Evolutionary conservation across 2,329 filamentous ascomycete genomes (phyloP).

Genomic region (Daldinia sp.): DNA sequence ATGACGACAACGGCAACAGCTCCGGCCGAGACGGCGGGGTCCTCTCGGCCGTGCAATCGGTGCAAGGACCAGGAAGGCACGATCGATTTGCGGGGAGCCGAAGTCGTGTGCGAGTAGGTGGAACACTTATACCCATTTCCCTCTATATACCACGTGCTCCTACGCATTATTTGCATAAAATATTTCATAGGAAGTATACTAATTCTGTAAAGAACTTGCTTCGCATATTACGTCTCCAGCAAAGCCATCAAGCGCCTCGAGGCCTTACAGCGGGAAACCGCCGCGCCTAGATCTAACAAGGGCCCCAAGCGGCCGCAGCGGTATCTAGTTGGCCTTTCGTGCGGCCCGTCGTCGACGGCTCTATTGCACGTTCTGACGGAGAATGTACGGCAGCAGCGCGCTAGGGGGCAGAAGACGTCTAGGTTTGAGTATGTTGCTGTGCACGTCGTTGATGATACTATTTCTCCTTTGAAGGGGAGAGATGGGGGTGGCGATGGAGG

Average conservation of each 20-base stretch:
- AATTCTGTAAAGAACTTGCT: constrained; percentile 69
- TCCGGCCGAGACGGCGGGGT: constrained; percentile 24
- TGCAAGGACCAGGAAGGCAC: constrained; percentile 46
- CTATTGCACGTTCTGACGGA: constrained; percentile 79
- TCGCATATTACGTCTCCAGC: constrained; percentile 75
- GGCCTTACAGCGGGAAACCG: constrained; percentile 59
- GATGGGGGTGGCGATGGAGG: background rate
- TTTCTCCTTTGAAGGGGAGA: background rate
- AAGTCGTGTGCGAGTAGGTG: constrained; percentile 44
- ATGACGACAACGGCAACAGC: constrained; percentile 35
- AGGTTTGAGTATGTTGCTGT: constrained; percentile 71
- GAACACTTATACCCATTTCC: background rate
- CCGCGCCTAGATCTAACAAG: constrained; percentile 36
- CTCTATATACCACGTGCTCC: background rate
- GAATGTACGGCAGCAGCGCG: constrained; percentile 72
- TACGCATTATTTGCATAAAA: background rate
- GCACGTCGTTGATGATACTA: constrained; percentile 58
- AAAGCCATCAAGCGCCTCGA: constrained; percentile 80
- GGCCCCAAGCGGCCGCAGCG: constrained; percentile 51
- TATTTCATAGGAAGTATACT: background rate
- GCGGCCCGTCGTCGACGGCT: constrained; percentile 80
- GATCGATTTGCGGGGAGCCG: constrained; percentile 44
- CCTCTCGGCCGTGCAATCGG: constrained; percentile 42
- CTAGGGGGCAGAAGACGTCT: constrained; percentile 59
- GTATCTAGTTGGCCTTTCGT: constrained; percentile 82